phyloP scores from a whole-genome alignment of 257 asterid species.

The Vinca minor region DNA sequence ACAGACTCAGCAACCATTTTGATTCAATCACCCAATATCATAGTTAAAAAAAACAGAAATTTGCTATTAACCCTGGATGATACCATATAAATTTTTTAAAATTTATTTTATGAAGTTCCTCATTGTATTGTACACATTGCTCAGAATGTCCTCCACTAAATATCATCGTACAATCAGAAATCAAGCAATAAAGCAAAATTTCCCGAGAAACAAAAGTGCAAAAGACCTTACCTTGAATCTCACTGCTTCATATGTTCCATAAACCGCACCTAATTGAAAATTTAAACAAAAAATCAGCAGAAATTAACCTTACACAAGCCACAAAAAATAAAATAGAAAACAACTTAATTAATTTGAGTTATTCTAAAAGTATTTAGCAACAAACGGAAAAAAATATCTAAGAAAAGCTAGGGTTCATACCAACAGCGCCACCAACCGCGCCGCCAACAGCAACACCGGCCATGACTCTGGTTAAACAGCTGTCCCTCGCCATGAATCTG shows the following conservation, averaged over 20 bases:
- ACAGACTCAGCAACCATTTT: background rate
- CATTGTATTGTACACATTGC: background rate
- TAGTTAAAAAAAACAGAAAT: background rate
- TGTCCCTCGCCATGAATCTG: constrained; percentile 56
- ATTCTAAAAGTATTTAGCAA: no score
- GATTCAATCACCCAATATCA: background rate
- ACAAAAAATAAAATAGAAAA: background rate
- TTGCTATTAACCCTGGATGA: no score
- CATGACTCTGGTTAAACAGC: constrained; percentile 58
- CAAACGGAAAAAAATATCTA: no score
- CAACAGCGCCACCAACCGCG: constrained; percentile 82
- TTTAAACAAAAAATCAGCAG: background rate
- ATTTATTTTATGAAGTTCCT: background rate
- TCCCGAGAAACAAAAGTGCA: background rate
- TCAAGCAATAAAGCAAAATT: background rate
- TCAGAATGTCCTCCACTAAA: background rate
- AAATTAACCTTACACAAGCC: background rate
- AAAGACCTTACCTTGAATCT: constrained; percentile 40
- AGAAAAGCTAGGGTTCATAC: constrained; percentile 40
- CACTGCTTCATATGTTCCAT: constrained; percentile 63
- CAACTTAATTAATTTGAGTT: no score
- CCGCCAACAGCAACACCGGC: constrained; percentile 73
- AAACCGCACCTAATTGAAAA: constrained; percentile 47
- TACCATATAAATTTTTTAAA: no score
- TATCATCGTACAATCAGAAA: background rate